A percentile compares a stretch with the other conserved stretches of the same genome.
Conservation (phyloP, 352 stramenopile species). For the Phytopythium delawarense region DNA sequence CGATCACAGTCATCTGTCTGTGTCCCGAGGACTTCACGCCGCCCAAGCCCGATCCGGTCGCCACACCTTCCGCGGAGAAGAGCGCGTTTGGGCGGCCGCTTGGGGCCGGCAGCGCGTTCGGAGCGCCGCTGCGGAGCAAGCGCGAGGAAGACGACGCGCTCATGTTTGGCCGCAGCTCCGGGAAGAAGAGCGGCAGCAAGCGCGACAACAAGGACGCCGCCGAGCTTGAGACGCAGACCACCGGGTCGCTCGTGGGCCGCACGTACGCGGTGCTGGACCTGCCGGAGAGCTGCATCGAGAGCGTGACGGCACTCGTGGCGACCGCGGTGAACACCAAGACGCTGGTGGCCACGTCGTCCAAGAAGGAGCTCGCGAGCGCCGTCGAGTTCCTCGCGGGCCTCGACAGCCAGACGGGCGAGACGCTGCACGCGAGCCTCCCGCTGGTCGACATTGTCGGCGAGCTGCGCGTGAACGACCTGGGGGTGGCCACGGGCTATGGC, state of each 20-base stretch:
- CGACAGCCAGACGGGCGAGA: conserved; percentile 53
- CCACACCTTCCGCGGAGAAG: not conserved
- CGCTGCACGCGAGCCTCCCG: conserved; percentile 34
- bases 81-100: not conserved
- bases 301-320: conserved; percentile 43
- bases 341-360: conserved; percentile 54
- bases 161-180: conserved; percentile 27
- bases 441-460: conserved; percentile 73
- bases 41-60: conserved; percentile 24
- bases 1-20: conserved; percentile 64
- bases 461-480: conserved; percentile 77
- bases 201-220: conserved; percentile 28
- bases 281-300: conserved; percentile 73
- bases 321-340: conserved; percentile 55
- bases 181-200: conserved; percentile 20
- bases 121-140: conserved; percentile 49
- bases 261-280: conserved; percentile 72
- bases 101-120: conserved; percentile 8
- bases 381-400: conserved; percentile 75
- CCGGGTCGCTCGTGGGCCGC: conserved; percentile 52
- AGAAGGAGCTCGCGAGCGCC: conserved; percentile 66
- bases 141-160: conserved; percentile 42
- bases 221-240: conserved; percentile 50
- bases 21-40: conserved; percentile 63
- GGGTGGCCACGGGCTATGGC: conserved; percentile 61